Evolutionary conservation across 2,329 filamentous ascomycete genomes (phyloP), one percentile per base, ranked within the genome.

Genomic region (Diaporthe velutina): DNA sequence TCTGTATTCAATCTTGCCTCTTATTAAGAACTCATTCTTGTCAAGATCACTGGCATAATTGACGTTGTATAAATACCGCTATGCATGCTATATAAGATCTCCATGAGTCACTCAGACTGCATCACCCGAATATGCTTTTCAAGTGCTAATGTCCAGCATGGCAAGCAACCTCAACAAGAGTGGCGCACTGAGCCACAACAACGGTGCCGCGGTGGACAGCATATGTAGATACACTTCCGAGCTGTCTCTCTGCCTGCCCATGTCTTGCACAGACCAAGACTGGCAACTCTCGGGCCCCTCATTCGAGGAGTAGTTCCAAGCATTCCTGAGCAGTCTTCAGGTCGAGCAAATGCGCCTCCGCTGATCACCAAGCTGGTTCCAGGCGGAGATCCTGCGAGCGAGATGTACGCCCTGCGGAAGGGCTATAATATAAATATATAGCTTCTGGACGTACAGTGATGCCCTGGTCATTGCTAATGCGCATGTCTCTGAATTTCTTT

Each of bases 181-280:
- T 33, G n/a, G n/a, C n/a, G n/a, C 13, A 6, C 9, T 40, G 35
- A 42, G 4, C 3, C 58, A 42, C 4, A 25, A 42, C n/a, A 4
- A 19, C 12, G 2, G 25, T n/a, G 5, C 10, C 58, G 15, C 22
- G 28, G 19, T 25, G 1, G 28, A 35, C 6, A 9, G 45, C 6
- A 28, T n/a, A 3, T n/a, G 25, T 45, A 15, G 38, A 17, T 9
- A 9, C 3, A 30, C 17, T 30, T 19, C 7, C 30, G 17, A 12
- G 22, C 0, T 5, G 7, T 4, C 12, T 35, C 22, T 33, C 5
- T 10, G 17, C 5, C 12, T 2, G n/a, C n/a, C n/a, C n/a, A n/a
- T n/a, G 6, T 5, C 9, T 9, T 35, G 12, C 25, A 22, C 28
- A n/a, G 8, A 25, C 35, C 6, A 25, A 50, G 19, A 2, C 0